phyloP scores from a whole-genome alignment of 139 green algal genomes.

The Chlorella sp. region DNA sequence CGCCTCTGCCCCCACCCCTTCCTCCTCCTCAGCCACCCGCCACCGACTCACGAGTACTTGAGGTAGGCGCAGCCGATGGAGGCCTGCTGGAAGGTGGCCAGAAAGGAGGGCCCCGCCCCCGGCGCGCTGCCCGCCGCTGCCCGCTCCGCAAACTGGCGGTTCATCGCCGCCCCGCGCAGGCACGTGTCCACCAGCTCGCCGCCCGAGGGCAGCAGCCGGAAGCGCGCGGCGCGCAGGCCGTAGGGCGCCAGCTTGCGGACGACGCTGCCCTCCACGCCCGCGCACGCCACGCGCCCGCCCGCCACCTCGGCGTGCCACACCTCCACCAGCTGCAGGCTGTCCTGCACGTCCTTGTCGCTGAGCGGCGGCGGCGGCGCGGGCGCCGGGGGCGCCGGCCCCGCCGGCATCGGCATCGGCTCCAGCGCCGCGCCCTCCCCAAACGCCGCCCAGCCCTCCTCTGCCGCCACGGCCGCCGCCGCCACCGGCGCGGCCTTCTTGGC shows the following conservation, averaged over 20 bases:
- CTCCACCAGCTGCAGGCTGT: slow-evolving; percentile 37
- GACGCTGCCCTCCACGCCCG: slow-evolving; percentile 28
- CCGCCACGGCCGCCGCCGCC: slow-evolving; percentile 2
- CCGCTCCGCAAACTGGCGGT: slow-evolving; percentile 23
- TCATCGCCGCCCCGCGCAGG: slow-evolving; percentile 22
- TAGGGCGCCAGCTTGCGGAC: slow-evolving; percentile 33
- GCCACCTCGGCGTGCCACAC: slow-evolving; percentile 28
- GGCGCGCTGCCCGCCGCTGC: neutral
- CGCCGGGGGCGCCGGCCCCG: neutral
- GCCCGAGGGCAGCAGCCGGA: slow-evolving; percentile 15
- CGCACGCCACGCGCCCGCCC: neutral
- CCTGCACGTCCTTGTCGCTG: slow-evolving; percentile 24
- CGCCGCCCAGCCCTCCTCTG: slow-evolving; percentile 16
- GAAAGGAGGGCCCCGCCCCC: neutral
- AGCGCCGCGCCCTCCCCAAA: slow-evolving; percentile 8
- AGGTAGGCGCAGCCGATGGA: slow-evolving; percentile 40
- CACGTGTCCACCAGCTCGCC: slow-evolving; percentile 22
- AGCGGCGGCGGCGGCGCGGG: neutral
- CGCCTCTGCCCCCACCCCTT: no score
- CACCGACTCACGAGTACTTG: slow-evolving; percentile 28
- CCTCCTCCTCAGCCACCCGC: no score
- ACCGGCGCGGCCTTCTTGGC: slow-evolving; percentile 1
- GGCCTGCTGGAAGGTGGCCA: slow-evolving; percentile 15
- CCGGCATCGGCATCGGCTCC: neutral
- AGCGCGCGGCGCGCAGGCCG: slow-evolving; percentile 20